Conservation (phyloP, 805 yeast genomes). For the Yamadazyma ubonensis region DNA sequence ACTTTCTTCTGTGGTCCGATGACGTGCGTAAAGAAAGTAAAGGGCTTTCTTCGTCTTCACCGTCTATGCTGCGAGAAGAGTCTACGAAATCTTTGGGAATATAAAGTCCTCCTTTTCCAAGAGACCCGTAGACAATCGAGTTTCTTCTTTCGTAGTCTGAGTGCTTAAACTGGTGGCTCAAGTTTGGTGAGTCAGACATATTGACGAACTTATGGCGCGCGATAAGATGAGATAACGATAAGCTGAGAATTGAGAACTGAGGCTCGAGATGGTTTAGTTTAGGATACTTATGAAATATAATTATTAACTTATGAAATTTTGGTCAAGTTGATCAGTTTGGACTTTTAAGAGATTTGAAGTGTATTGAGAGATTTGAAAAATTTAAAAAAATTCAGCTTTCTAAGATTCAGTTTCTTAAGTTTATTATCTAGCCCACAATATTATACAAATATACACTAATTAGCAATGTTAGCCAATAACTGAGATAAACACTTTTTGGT, state of each 20-base stretch:
- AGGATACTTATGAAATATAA: too few species aligned
- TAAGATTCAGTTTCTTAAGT: too few species aligned
- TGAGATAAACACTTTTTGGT: slow-evolving; percentile 87
- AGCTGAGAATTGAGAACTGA: too few species aligned
- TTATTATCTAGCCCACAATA: too few species aligned
- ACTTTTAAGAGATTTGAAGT: too few species aligned
- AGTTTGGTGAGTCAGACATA: background rate
- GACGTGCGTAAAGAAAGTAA: background rate
- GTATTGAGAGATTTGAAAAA: too few species aligned
- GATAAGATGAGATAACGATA: slow-evolving; percentile 3
- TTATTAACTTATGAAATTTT: too few species aligned
- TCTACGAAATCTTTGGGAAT: slow-evolving; percentile 49
- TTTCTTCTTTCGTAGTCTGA: slow-evolving; percentile 51
- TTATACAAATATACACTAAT: slow-evolving; percentile 7
- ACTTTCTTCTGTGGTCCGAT: slow-evolving; percentile 15
- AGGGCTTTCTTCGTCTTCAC: slow-evolving; percentile 13
- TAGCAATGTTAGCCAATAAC: slow-evolving; percentile 60
- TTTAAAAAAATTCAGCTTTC: background rate
- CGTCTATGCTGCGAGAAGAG: slow-evolving; percentile 10
- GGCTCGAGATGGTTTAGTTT: too few species aligned
- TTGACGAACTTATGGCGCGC: background rate
- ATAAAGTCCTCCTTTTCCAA: slow-evolving; percentile 51
- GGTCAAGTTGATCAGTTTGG: too few species aligned
- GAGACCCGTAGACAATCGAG: slow-evolving; percentile 51
- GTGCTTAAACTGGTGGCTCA: slow-evolving; percentile 30